Evolutionary conservation across 129 eudicot genomes (phyloP).

Genomic region (Tagetes patula): DNA sequence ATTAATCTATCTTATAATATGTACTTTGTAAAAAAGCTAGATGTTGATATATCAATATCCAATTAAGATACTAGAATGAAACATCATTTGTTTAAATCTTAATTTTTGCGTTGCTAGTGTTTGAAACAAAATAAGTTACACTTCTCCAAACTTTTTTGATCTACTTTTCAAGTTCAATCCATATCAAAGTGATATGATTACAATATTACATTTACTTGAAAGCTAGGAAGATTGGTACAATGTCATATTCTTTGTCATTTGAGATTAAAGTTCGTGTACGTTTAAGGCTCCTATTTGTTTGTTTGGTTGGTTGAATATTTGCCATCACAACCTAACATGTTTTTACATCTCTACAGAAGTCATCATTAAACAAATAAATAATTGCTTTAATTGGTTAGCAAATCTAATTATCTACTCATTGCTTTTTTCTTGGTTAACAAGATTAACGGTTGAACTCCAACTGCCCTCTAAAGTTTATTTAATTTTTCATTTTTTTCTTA

Average conservation of each 20-base stretch:
- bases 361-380: neutral
- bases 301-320: conserved; percentile 29
- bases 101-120: neutral
- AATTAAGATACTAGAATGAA: neutral
- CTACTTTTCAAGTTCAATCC: neutral
- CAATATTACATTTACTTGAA: conserved; percentile 29
- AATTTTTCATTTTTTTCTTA: too few relatives aligned
- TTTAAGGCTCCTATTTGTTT: conserved; percentile 12
- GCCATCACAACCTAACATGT: conserved; percentile 34
- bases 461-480: too few relatives aligned
- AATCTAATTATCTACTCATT: too few relatives aligned
- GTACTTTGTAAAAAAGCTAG: neutral
- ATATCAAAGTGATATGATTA: conserved; percentile 19
- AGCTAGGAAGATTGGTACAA: conserved; percentile 20
- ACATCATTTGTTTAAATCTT: neutral
- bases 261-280: conserved; percentile 11
- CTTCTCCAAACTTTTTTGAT: neutral
- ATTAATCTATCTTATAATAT: neutral
- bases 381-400: too few relatives aligned
- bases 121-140: neutral
- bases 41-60: neutral
- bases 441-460: too few relatives aligned
- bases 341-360: conserved; percentile 20
- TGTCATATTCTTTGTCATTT: conserved; percentile 31
- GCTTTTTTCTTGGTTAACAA: too few relatives aligned